A percentile compares a stretch with the other conserved stretches of the same genome.
Evolutionary conservation across 2,329 filamentous ascomycete species (phyloP).

Genomic region (Fusarium penzigii): DNA sequence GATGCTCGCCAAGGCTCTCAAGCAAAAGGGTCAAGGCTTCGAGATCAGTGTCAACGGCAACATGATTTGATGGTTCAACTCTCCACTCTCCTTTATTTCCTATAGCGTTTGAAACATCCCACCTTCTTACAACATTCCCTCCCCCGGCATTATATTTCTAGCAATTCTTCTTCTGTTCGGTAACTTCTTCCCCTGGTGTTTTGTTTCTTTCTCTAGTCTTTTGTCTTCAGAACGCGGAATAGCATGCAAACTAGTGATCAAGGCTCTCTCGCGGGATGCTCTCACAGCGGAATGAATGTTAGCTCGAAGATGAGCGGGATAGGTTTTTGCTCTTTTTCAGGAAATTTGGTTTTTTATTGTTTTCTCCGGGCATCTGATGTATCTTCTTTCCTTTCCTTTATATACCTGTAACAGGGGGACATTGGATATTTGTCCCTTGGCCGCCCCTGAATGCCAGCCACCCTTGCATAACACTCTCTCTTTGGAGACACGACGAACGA

Average conservation of each 20-base stretch:
- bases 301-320: slow-evolving; percentile 28
- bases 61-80: slow-evolving; percentile 56
- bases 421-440: neutral
- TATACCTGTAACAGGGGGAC: neutral
- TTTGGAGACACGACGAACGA: slow-evolving; percentile 14
- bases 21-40: slow-evolving; percentile 80
- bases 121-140: neutral
- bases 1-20: slow-evolving; percentile 86
- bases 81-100: neutral
- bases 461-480: slow-evolving; percentile 7
- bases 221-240: slow-evolving; percentile 22
- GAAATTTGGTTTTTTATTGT: slow-evolving; percentile 16
- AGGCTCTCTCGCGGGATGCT: slow-evolving; percentile 32
- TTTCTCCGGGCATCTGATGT: neutral
- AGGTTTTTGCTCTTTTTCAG: slow-evolving; percentile 8
- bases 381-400: neutral
- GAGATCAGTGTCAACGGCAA: slow-evolving; percentile 81
- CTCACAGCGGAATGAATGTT: slow-evolving; percentile 28
- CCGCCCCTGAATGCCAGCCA: slow-evolving; percentile 5
- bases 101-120: neutral
- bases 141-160: slow-evolving; percentile 1
- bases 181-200: slow-evolving; percentile 6
- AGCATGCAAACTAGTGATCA: slow-evolving; percentile 25
- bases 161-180: neutral
- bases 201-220: slow-evolving; percentile 8